Evolutionary conservation across 192 early-diverging fungal genomes (phyloP).

Genomic region (Rhizophlyctis rosea): DNA sequence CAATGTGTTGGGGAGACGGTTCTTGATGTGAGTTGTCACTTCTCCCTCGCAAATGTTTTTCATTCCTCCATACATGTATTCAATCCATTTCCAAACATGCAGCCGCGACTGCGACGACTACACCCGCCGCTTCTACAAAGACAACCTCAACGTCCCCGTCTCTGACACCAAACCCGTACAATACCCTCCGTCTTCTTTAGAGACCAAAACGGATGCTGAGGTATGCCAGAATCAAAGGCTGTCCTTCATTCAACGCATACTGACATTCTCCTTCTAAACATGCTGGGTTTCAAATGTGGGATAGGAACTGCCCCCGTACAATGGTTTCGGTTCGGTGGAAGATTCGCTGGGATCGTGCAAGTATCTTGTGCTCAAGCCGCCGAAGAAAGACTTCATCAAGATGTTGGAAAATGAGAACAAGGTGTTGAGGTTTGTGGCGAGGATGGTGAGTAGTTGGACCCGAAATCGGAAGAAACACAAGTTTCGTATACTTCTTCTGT

Average conservation of each 20-base stretch:
- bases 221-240: too few relatives aligned
- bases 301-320: conserved; percentile 54
- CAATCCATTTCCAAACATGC: too few relatives aligned
- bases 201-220: too few relatives aligned
- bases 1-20: conserved; percentile 56
- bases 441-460: conserved; percentile 38
- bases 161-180: conserved; percentile 20
- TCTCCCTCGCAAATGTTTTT: background rate
- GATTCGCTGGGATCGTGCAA: conserved; percentile 57
- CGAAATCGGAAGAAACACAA: too few relatives aligned
- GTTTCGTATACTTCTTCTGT: too few relatives aligned
- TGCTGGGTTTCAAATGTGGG: too few relatives aligned
- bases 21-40: conserved; percentile 54
- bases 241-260: too few relatives aligned
- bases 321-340: conserved; percentile 61
- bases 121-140: conserved; percentile 50
- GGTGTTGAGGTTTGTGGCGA: conserved; percentile 57
- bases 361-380: conserved; percentile 59
- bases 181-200: too few relatives aligned
- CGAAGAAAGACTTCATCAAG: conserved; percentile 66
- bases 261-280: too few relatives aligned
- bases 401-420: conserved; percentile 66
- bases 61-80: background rate
- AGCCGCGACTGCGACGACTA: conserved; percentile 67
- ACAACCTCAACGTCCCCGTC: conserved; percentile 28